Percentiles rank a stretch among this genome's conserved stretches.
These are phyloP conservation scores for Pinus tabuliformis DNA, from an alignment of 75 land plant species.

Conservation along the genomic window DNA sequence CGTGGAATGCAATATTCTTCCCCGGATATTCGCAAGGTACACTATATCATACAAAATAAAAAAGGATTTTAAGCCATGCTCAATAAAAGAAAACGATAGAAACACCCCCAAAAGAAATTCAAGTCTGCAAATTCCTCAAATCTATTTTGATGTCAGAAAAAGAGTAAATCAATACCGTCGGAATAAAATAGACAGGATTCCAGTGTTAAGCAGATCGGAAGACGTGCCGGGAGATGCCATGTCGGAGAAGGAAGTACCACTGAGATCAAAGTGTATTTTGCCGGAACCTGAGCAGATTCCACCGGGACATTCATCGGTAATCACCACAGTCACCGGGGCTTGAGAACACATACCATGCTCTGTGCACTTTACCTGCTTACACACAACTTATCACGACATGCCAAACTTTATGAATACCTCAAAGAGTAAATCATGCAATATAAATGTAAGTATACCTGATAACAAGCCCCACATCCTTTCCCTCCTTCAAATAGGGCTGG, in stretches of 20 bases:
- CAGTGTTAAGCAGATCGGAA: not conserved
- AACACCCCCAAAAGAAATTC: too few species aligned
- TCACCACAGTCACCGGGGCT: conserved; percentile 15
- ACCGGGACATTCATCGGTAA: conserved; percentile 40
- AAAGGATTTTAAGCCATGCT: not conserved
- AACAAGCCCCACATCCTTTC: conserved; percentile 81
- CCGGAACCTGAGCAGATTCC: conserved; percentile 29
- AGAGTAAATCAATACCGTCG: not conserved
- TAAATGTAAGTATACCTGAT: conserved; percentile 41
- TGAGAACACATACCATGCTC: conserved; percentile 8
- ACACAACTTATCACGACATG: conserved; percentile 17
- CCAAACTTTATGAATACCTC: not conserved
- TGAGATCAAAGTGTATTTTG: conserved; percentile 29
- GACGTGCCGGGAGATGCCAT: conserved; percentile 12
- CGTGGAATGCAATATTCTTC: conserved; percentile 71
- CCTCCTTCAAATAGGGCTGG: conserved; percentile 58
- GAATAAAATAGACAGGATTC: not conserved
- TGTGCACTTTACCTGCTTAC: conserved; percentile 38
- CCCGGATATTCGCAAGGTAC: conserved; percentile 66
- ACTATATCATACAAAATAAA: conserved; percentile 16
- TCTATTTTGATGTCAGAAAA: too few species aligned
- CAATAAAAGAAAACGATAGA: not conserved
- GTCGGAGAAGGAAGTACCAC: conserved; percentile 27
- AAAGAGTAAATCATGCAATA: not conserved
- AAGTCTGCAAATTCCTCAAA: too few species aligned